Evolutionary conservation across 2,329 filamentous ascomycete species (phyloP).

Genomic region (Aureobasidium subglaciale): DNA sequence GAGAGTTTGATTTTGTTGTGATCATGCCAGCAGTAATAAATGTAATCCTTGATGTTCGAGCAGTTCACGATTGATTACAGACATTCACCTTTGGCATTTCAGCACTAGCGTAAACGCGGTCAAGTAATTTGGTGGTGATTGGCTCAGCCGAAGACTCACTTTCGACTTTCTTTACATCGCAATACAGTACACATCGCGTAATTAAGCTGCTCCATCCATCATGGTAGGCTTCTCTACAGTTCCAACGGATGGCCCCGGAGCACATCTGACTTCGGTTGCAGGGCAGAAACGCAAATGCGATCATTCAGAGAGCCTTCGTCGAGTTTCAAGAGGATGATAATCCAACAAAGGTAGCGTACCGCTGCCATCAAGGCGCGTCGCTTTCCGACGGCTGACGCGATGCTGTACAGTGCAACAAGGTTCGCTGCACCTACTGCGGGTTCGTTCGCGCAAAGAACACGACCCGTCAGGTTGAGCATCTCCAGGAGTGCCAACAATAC

Average conservation of each 20-base stretch:
- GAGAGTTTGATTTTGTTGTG: too few relatives aligned
- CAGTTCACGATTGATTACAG: conserved; percentile 1
- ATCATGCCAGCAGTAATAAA: not conserved
- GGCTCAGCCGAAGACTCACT: not conserved
- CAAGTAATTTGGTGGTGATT: not conserved
- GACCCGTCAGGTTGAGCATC: conserved; percentile 45
- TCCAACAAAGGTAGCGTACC: conserved; percentile 29
- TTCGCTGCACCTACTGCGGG: conserved; percentile 43
- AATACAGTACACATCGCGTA: conserved; percentile 8
- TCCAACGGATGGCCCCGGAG: not conserved
- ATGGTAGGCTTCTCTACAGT: not conserved
- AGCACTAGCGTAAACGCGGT: not conserved
- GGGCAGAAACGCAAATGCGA: conserved; percentile 31
- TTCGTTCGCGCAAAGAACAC: conserved; percentile 46
- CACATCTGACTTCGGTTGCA: not conserved
- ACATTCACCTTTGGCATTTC: not conserved
- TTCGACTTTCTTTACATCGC: conserved; percentile 1
- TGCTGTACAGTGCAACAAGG: conserved; percentile 37
- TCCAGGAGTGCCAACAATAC: conserved; percentile 40
- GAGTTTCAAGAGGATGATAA: conserved; percentile 37
- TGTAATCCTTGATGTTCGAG: not conserved
- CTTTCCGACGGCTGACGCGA: conserved; percentile 5
- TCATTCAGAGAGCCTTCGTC: conserved; percentile 33
- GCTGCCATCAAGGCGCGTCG: not conserved
- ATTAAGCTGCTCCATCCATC: conserved; percentile 2